Percentiles rank a stretch among this genome's conserved stretches.
Evolutionary conservation across 2,329 filamentous ascomycete genomes (phyloP).

Genomic region (Arthrocladium fulminans): DNA sequence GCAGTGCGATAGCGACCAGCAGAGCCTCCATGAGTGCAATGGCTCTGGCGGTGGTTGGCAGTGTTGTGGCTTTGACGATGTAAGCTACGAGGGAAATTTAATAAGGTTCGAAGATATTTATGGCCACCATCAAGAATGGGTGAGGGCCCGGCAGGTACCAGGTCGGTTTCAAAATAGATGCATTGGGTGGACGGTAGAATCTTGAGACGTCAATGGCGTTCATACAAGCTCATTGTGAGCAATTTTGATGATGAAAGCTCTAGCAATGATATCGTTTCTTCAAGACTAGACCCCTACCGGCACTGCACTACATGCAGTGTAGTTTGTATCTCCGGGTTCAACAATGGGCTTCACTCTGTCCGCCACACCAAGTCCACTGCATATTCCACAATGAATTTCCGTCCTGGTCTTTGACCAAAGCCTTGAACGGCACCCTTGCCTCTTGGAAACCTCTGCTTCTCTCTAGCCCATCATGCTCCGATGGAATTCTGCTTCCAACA

Average conservation of each 20-base stretch:
- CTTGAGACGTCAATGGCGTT: no score
- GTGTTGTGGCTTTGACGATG: neutral
- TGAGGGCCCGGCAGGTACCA: no score
- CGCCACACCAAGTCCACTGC: neutral
- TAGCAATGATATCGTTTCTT: no score
- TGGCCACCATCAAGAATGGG: no score
- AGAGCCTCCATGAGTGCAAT: neutral
- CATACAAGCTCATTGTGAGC: no score
- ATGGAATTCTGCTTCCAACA: neutral
- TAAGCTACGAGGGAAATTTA: neutral
- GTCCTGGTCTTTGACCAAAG: neutral
- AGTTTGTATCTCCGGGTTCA: no score
- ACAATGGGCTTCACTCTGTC: no score
- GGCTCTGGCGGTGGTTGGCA: neutral
- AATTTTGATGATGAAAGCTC: no score
- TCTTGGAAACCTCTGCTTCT: neutral
- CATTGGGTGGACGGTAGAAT: no score
- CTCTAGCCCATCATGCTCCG: neutral
- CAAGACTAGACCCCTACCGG: no score
- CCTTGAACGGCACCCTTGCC: neutral
- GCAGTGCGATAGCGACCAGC: neutral
- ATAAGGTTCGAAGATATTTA: neutral
- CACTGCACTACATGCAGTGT: no score
- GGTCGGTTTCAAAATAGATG: no score
- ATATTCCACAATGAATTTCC: neutral